Evolutionary conservation across 2,329 filamentous ascomycete species (phyloP).

Genomic region (Epichloe sp.): DNA sequence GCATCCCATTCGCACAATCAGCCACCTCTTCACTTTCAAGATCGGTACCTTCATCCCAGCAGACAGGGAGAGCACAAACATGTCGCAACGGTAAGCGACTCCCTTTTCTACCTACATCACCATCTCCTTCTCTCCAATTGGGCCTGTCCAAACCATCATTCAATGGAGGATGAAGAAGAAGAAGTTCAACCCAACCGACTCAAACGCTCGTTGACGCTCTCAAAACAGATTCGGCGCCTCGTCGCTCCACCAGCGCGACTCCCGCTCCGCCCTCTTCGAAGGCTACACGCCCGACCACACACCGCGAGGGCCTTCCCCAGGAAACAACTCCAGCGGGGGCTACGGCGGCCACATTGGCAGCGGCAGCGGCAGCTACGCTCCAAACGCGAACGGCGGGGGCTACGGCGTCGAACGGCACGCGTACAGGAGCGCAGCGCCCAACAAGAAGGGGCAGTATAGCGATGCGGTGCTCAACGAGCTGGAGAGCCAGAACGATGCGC

Average conservation of each 20-base stretch:
- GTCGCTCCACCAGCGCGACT: slow-evolving; percentile 60
- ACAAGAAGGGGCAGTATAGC: slow-evolving; percentile 77
- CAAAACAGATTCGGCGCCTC: slow-evolving; percentile 51
- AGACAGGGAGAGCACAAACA: slow-evolving; percentile 6
- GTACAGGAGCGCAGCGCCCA: slow-evolving; percentile 60
- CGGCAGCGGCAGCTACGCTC: slow-evolving; percentile 26
- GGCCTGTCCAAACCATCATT: background rate
- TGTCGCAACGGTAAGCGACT: slow-evolving; percentile 22
- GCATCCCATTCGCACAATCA: too few relatives aligned
- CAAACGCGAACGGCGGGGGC: slow-evolving; percentile 5
- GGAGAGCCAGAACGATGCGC: slow-evolving; percentile 86
- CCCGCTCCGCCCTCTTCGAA: slow-evolving; percentile 61
- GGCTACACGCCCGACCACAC: slow-evolving; percentile 46
- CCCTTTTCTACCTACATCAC: background rate
- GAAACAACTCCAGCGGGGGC: slow-evolving; percentile 21
- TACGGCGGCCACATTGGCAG: slow-evolving; percentile 7
- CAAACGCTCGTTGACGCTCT: too few relatives aligned
- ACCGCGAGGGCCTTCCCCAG: slow-evolving; percentile 20
- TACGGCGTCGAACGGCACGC: slow-evolving; percentile 19
- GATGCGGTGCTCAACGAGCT: slow-evolving; percentile 84
- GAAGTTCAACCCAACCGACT: too few relatives aligned
- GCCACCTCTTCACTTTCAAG: background rate
- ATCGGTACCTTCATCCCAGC: background rate
- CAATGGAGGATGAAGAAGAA: background rate
- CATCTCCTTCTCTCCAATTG: background rate